Base-by-base conservation (phyloP, 2,329 filamentous ascomycete species). In the Apiospora aurea region DNA sequence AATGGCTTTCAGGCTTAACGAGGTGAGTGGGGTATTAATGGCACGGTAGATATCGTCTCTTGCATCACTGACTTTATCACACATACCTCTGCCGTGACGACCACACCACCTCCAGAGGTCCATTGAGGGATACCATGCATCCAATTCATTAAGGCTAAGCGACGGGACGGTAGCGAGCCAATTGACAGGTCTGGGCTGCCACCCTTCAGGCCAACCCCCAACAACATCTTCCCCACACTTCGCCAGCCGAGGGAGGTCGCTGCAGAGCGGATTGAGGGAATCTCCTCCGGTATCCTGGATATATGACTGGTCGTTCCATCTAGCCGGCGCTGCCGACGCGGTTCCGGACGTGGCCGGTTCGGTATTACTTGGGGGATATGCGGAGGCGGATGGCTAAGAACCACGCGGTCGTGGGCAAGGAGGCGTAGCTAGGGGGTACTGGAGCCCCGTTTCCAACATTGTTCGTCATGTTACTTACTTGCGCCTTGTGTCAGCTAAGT, bases 311-410 rank as follows among this genome's bases (percentile, higher is more conserved):
- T 11, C 8, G 18, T 8, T 2, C 11, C 6, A 72, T 79, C n/a
- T 81, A 81, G 67, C 74, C 79, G 11, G 77, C 80, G 7, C 72
- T 81, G 41, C 78, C 77, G 29, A 74, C 78, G 47, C 75, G 75
- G 69, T 75, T 80, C n/a, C 75, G 78, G 38, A 78, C 75, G 43
- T 79, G 70, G 47, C 75, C 75, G 0, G 71, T 75, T 34, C 70
- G 68, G 64, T 69, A 69, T 4, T 79, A 77, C 49, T 74, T 79
- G 73, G 73, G 74, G 34, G 78, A 38, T 2, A 61, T 61, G 53
- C 2, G 29, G 29, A 61, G 11, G 29, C 34, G 53, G 29, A 61
- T 61, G 53, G 53, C 26, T 0, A 38, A 38, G 29, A 61, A 61
- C 1, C 29, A 38, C 16, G 53, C 53, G 0, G 53, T 61, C 1